Percentiles rank a stretch among this genome's conserved stretches.
Evolutionary conservation across 2,329 filamentous ascomycete species (phyloP).

Genomic region (Paecilomyces dactylethromorphus): DNA sequence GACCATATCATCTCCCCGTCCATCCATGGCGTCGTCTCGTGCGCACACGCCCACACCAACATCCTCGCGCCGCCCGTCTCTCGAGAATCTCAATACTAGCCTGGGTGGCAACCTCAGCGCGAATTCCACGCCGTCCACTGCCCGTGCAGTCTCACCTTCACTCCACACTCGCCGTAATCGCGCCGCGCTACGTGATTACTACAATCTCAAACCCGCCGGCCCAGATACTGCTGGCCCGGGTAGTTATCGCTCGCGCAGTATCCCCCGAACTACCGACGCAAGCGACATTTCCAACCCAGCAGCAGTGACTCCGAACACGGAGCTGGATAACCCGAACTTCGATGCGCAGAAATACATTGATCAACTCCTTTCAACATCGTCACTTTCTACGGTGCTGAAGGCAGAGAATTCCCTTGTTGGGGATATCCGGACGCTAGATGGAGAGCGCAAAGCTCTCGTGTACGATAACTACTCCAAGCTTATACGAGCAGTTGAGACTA

Average conservation of each 20-base stretch:
- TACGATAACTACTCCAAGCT: conserved; percentile 98
- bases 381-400: conserved; percentile 37
- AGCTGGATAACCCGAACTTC: conserved; percentile 70
- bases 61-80: conserved; percentile 68
- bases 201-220: conserved; percentile 62
- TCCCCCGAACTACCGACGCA: conserved; percentile 34
- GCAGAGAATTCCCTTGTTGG: conserved; percentile 40
- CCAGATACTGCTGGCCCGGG: conserved; percentile 22
- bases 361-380: conserved; percentile 34
- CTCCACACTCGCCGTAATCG: conserved; percentile 59
- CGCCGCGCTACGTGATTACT: conserved; percentile 86
- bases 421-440: conserved; percentile 84
- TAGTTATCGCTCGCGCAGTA: conserved; percentile 27
- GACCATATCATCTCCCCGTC: conserved; percentile 53
- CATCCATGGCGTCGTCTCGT: conserved; percentile 51
- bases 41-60: conserved; percentile 57
- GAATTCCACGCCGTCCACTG: conserved; percentile 32
- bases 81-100: conserved; percentile 47
- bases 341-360: conserved; percentile 55
- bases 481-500: conserved; percentile 94
- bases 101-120: conserved; percentile 41
- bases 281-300: conserved; percentile 33
- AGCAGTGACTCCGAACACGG: conserved; percentile 33
- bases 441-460: conserved; percentile 92
- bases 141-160: conserved; percentile 36